These are phyloP conservation scores for Smittium culicis DNA, from an alignment of 371 early-diverging fungal genomes.

Conservation along the genomic window DNA sequence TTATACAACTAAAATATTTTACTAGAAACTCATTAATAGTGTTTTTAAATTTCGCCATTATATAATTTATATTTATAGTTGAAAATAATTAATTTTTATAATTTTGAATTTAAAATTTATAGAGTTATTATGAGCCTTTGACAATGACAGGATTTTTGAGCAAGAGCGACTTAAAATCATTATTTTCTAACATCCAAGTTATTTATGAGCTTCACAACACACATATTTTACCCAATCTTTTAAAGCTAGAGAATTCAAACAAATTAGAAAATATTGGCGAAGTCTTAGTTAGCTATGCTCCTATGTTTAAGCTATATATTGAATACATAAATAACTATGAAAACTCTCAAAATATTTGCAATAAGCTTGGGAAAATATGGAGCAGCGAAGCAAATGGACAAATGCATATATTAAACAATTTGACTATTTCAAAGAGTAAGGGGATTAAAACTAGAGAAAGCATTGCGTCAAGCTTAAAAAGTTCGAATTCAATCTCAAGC, in stretches of 20 bases:
- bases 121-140: conserved; percentile 33
- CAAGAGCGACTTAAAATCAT: conserved; percentile 33
- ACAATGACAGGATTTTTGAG: conserved; percentile 26
- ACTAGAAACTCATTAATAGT: no score
- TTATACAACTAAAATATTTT: no score
- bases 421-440: neutral
- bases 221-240: conserved; percentile 40
- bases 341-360: conserved; percentile 10
- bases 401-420: neutral
- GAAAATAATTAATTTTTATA: no score
- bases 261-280: neutral
- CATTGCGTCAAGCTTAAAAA: neutral
- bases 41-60: no score
- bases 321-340: conserved; percentile 14
- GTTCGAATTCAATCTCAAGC: neutral
- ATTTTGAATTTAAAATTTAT: neutral
- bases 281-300: neutral
- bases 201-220: conserved; percentile 49
- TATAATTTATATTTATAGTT: no score
- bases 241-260: neutral
- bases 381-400: conserved; percentile 11
- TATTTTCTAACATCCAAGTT: conserved; percentile 56
- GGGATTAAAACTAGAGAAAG: neutral
- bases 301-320: conserved; percentile 8
- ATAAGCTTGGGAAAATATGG: conserved; percentile 35